A percentile compares a stretch with the other conserved stretches of the same genome.
These are phyloP conservation scores for Elongisporangium undulatum DNA, from an alignment of 352 stramenopile species.

Conservation along the genomic window DNA sequence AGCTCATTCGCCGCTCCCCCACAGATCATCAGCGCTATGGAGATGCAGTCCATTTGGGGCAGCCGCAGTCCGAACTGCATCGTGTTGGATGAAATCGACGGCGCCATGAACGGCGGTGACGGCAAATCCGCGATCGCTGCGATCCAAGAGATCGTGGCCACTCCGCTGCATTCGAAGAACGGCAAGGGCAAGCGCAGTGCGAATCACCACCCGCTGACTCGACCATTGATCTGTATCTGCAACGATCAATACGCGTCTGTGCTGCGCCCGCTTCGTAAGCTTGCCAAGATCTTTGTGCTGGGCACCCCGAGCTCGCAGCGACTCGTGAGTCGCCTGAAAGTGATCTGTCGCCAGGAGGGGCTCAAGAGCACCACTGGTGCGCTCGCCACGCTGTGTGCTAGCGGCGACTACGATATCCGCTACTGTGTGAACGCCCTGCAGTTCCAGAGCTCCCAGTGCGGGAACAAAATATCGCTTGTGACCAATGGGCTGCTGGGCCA, in stretches of 20 bases:
- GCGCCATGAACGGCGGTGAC: constrained; percentile 88
- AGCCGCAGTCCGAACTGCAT: constrained; percentile 94
- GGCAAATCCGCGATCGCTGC: constrained; percentile 83
- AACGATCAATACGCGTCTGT: constrained; percentile 97
- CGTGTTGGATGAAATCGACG: constrained; percentile 98
- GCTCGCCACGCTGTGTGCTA: constrained; percentile 51
- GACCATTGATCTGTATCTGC: constrained; percentile 98
- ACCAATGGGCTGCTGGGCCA: constrained; percentile 36
- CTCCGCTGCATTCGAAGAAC: constrained; percentile 67
- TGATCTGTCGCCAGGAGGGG: constrained; percentile 89
- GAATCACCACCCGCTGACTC: constrained; percentile 76
- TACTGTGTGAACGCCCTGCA: constrained; percentile 96
- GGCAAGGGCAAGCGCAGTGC: constrained; percentile 18
- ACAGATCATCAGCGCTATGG: constrained; percentile 87
- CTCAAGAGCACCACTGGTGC: constrained; percentile 73
- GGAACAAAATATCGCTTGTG: constrained; percentile 19
- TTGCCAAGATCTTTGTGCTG: constrained; percentile 93
- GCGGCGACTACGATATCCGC: constrained; percentile 90
- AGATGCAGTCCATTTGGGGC: constrained; percentile 88
- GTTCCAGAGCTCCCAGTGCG: constrained; percentile 78
- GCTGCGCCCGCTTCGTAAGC: constrained; percentile 91
- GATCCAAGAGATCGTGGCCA: constrained; percentile 91
- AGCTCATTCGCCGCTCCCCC: not conserved
- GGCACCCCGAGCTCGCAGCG: constrained; percentile 76
- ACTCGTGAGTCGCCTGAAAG: constrained; percentile 89